Base-by-base conservation (phyloP, 2,329 filamentous ascomycete genomes). In the Coccinonectria pachysandricola region DNA sequence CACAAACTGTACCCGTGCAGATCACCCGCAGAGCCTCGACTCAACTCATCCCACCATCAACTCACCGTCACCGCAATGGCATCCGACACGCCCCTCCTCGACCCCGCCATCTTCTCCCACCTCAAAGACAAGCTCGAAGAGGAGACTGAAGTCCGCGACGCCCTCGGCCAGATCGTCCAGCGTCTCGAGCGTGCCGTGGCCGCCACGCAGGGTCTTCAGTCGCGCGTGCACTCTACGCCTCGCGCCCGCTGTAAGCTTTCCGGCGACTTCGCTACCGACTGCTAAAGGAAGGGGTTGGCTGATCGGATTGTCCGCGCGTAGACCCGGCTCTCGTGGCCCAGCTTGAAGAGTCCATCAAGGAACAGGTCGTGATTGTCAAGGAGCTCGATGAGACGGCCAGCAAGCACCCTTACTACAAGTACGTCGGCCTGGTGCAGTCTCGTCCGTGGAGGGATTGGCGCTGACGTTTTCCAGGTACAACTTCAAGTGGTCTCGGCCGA, bases 351-450 rank as follows among this genome's bases (percentile, higher is more conserved):
- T 64, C 62, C 31, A 81, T 96, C 50, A 62, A 71, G 37, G 71
- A 80, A 18, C 75, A 93, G 53, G 69, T 82, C 30, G 63, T 73
- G 24, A 79, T 78, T 22, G 69, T 95, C 23, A 59, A 64, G 31
- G 74, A 78, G 40, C 71, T 98, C 22, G 71, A 74, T 35, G 59
- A 67, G 28, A 71, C 83, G 28, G 85, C 87, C 3, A 87, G 85
- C 14, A 70, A 82, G 52, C 79, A 92, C 47, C 88, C 91, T 0
- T 98, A 96, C 65, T 98, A 96, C 75, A 95, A 94, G 70, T 95
- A 49, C 23, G 57, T 34, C n/a, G n/a, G n/a, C n/a, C n/a, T n/a
- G n/a, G n/a, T n/a, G n/a, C n/a, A n/a, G n/a, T n/a, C n/a, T n/a
- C n/a, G n/a, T n/a, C n/a, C n/a, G n/a, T n/a, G n/a, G n/a, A n/a